Evolutionary conservation across 1,139 yeast genomes (phyloP).

Genomic region (Ogataea hybrid): DNA sequence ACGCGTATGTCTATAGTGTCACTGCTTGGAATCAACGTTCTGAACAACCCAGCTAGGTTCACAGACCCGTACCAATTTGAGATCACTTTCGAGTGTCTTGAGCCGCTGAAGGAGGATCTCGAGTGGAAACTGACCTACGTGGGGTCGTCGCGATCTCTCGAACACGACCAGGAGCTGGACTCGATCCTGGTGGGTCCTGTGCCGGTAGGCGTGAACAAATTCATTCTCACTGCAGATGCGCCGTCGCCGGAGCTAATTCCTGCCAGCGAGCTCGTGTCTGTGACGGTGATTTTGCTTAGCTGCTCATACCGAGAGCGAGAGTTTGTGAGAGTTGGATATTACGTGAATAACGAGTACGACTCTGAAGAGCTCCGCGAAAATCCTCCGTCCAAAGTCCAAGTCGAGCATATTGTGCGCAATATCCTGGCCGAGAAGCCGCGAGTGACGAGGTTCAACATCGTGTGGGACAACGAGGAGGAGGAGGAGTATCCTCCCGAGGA

Average conservation of each 20-base stretch:
- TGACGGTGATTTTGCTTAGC: conserved; percentile 86
- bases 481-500: conserved; percentile 81
- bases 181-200: conserved; percentile 96
- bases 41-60: conserved; percentile 94
- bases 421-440: conserved; percentile 96
- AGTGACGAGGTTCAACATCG: conserved; percentile 93
- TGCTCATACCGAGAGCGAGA: conserved; percentile 93
- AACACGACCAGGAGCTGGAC: conserved; percentile 95
- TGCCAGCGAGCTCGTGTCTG: conserved; percentile 90
- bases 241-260: conserved; percentile 96
- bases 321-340: conserved; percentile 95
- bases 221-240: conserved; percentile 91
- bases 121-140: conserved; percentile 98
- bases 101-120: conserved; percentile 86
- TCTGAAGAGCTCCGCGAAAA: conserved; percentile 88
- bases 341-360: conserved; percentile 95
- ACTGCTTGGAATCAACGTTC: conserved; percentile 82
- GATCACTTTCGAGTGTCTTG: conserved; percentile 94
- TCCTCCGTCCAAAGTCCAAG: conserved; percentile 92
- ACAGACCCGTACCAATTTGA: conserved; percentile 94
- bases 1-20: conserved; percentile 86
- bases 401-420: conserved; percentile 91
- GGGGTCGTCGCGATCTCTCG: conserved; percentile 88
- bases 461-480: conserved; percentile 76
- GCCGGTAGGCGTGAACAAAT: conserved; percentile 95